These are phyloP conservation scores for Aspergillus ellipticus DNA, from an alignment of 495 filamentous ascomycete genomes.

Conservation along the genomic window DNA sequence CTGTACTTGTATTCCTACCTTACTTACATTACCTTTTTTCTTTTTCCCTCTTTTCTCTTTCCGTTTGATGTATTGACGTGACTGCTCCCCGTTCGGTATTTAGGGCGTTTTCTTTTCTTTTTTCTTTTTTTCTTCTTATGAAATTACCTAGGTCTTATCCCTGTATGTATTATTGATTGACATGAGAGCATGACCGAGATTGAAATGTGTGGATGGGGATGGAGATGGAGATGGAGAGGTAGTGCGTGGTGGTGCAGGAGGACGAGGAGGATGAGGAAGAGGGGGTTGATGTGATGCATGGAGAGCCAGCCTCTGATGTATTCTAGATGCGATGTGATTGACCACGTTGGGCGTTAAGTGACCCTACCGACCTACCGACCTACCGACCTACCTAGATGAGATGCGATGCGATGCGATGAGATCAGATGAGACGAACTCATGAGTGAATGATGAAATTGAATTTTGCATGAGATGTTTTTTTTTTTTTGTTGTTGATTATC, in stretches of 20 bases:
- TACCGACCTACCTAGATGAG: background rate
- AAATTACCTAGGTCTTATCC: background rate
- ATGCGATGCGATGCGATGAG: background rate
- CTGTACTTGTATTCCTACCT: background rate
- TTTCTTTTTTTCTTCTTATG: background rate
- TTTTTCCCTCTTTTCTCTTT: conserved; percentile 2
- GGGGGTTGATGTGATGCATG: no score
- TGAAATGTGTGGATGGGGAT: background rate
- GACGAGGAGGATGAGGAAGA: no score
- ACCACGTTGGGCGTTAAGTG: no score
- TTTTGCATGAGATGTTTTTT: background rate
- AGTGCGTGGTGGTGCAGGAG: no score
- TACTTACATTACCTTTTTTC: background rate
- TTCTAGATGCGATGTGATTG: background rate
- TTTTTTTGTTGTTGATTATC: no score
- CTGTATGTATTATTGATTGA: conserved; percentile 3
- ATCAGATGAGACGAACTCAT: background rate
- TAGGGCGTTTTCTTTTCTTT: background rate
- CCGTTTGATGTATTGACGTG: background rate
- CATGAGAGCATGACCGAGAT: background rate
- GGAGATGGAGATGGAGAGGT: no score
- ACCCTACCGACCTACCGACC: background rate
- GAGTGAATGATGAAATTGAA: background rate
- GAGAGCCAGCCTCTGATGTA: no score
- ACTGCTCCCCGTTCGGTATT: background rate